Percentiles rank a stretch among this genome's conserved stretches.
These are phyloP conservation scores for Pharus latifolius DNA, from an alignment of 176 grass and related monocot genomes.

Conservation along the genomic window DNA sequence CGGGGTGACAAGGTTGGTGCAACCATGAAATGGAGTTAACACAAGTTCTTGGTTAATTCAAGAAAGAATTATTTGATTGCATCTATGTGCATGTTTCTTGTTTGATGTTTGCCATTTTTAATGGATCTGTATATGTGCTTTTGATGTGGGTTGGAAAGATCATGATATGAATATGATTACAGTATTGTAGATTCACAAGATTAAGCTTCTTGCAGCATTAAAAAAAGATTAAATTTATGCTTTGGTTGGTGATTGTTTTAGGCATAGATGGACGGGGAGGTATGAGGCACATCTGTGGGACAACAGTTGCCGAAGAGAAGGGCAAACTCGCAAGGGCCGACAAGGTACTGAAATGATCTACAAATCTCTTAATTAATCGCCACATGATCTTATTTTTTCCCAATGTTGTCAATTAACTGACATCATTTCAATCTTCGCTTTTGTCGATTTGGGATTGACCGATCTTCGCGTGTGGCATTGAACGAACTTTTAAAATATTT, in stretches of 20 bases:
- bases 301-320: slow-evolving; percentile 98
- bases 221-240: too few species aligned
- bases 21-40: not conserved
- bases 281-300: slow-evolving; percentile 99
- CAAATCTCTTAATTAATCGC: not conserved
- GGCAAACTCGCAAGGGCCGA: slow-evolving; percentile 91
- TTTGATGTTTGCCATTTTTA: not conserved
- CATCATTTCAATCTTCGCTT: not conserved
- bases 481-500: not conserved
- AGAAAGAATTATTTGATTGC: not conserved
- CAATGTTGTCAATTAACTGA: not conserved
- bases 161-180: slow-evolving; percentile 14
- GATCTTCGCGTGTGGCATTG: not conserved
- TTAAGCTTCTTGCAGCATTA: too few species aligned
- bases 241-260: slow-evolving; percentile 21
- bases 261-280: slow-evolving; percentile 98
- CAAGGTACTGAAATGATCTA: slow-evolving; percentile 47
- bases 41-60: not conserved
- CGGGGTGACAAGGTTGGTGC: slow-evolving; percentile 68
- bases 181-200: not conserved
- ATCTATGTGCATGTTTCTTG: not conserved
- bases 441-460: not conserved
- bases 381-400: not conserved
- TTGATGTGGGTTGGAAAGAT: not conserved
- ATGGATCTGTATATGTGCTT: not conserved